phyloP scores from a whole-genome alignment of 495 filamentous ascomycete species.

The Thermothielavioides terrestris region DNA sequence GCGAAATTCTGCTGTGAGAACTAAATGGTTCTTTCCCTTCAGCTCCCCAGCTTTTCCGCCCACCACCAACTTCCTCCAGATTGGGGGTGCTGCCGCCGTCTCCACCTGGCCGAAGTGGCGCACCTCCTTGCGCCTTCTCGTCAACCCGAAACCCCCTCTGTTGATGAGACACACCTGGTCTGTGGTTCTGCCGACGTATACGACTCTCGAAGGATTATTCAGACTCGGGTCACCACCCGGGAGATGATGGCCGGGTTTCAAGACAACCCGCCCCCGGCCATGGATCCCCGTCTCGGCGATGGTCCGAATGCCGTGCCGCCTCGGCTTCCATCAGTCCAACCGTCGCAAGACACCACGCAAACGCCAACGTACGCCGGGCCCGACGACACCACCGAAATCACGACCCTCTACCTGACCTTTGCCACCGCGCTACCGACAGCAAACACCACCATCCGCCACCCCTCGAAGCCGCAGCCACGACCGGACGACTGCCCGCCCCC shows the following conservation, averaged over 20 bases:
- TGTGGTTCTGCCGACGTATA: too few species aligned
- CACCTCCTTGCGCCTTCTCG: too few species aligned
- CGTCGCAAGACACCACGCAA: not conserved
- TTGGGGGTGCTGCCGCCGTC: too few species aligned
- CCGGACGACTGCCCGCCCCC: slow-evolving; percentile 31
- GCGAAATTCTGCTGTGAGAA: not conserved
- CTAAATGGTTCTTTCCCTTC: too few species aligned
- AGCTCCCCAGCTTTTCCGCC: too few species aligned
- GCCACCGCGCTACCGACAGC: slow-evolving; percentile 57
- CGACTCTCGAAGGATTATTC: too few species aligned
- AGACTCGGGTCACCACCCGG: too few species aligned
- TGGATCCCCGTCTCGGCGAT: not conserved
- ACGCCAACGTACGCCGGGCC: not conserved
- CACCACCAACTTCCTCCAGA: too few species aligned
- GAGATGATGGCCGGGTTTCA: not conserved
- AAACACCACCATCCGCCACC: slow-evolving; percentile 32
- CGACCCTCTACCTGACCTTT: slow-evolving; percentile 65
- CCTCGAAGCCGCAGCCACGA: slow-evolving; percentile 6
- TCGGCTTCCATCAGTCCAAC: not conserved
- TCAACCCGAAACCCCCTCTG: too few species aligned
- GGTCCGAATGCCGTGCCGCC: not conserved
- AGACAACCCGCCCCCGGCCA: not conserved
- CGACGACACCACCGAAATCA: slow-evolving; percentile 33
- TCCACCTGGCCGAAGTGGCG: too few species aligned
- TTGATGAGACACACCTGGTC: too few species aligned